phyloP scores from a whole-genome alignment of 1,139 yeast genomes.

The Nakaseomyces uthaithaninus region DNA sequence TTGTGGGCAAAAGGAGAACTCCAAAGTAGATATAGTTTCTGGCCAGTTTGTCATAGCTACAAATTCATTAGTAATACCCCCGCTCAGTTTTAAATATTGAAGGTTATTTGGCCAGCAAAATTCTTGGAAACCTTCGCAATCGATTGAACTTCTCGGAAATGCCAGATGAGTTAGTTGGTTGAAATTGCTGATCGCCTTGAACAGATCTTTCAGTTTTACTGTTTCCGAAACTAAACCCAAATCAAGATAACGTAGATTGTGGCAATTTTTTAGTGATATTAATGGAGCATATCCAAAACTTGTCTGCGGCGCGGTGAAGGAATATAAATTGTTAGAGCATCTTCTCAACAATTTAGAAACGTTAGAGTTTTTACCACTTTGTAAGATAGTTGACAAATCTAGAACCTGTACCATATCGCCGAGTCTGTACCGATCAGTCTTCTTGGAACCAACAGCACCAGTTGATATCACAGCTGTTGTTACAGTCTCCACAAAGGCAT shows the following conservation, averaged over 20 bases:
- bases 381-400: slow-evolving; percentile 72
- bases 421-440: slow-evolving; percentile 29
- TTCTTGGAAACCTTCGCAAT: slow-evolving; percentile 50
- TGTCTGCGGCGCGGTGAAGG: slow-evolving; percentile 86
- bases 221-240: slow-evolving; percentile 88
- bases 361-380: slow-evolving; percentile 87
- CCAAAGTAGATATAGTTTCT: slow-evolving; percentile 55
- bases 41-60: slow-evolving; percentile 64
- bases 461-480: slow-evolving; percentile 25
- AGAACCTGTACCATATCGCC: slow-evolving; percentile 44
- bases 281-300: slow-evolving; percentile 89
- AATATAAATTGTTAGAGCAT: slow-evolving; percentile 53
- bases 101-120: slow-evolving; percentile 69
- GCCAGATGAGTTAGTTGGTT: slow-evolving; percentile 62
- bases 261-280: slow-evolving; percentile 66
- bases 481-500: slow-evolving; percentile 63
- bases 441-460: not conserved
- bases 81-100: slow-evolving; percentile 67
- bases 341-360: slow-evolving; percentile 76
- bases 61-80: slow-evolving; percentile 82
- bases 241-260: slow-evolving; percentile 56
- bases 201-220: slow-evolving; percentile 69
- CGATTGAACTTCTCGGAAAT: slow-evolving; percentile 82
- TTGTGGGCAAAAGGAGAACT: slow-evolving; percentile 82
- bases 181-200: slow-evolving; percentile 60